Percentiles rank a stretch among this genome's conserved stretches.
These are phyloP conservation scores for Sporopachydermia lactativora DNA, from an alignment of 805 yeast genomes.

Conservation along the genomic window DNA sequence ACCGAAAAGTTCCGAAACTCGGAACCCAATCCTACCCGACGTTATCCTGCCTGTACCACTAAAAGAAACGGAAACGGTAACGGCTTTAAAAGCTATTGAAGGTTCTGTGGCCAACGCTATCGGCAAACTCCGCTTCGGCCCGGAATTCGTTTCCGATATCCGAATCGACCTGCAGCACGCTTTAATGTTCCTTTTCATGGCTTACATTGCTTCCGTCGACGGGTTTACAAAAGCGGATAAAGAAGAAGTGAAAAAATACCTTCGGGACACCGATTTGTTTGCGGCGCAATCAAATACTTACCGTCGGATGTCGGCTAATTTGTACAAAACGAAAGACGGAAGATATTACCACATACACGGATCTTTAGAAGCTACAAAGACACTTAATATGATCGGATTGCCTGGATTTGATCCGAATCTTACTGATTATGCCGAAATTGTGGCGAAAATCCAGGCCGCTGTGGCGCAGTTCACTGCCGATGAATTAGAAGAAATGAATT, in stretches of 20 bases:
- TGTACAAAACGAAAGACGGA: conserved; percentile 20
- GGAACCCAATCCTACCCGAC: no score
- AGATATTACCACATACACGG: conserved; percentile 22
- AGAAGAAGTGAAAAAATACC: conserved; percentile 7
- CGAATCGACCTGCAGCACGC: conserved; percentile 18
- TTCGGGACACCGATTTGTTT: conserved; percentile 14
- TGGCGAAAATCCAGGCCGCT: conserved; percentile 13
- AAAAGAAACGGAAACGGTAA: conserved; percentile 15
- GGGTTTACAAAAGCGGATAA: conserved; percentile 18
- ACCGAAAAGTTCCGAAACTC: conserved; percentile 6
- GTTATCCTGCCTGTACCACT: conserved; percentile 17
- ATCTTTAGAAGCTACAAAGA: conserved; percentile 19
- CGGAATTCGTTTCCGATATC: conserved; percentile 5
- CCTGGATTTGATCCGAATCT: conserved; percentile 16
- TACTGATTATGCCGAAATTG: conserved; percentile 16
- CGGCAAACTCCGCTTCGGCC: conserved; percentile 11
- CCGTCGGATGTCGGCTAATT: conserved; percentile 21
- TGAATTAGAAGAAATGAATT: conserved; percentile 19
- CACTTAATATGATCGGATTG: conserved; percentile 21
- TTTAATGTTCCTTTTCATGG: conserved; percentile 19
- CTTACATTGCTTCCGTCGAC: conserved; percentile 20
- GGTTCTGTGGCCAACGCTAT: conserved; percentile 13
- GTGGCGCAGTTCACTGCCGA: conserved; percentile 15
- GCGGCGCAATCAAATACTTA: conserved; percentile 17
- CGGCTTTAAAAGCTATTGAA: conserved; percentile 18